Evolutionary conservation across 176 grass and related monocot genomes (phyloP), one percentile per base, ranked within the genome.

Genomic region (Raddia distichophylla): DNA sequence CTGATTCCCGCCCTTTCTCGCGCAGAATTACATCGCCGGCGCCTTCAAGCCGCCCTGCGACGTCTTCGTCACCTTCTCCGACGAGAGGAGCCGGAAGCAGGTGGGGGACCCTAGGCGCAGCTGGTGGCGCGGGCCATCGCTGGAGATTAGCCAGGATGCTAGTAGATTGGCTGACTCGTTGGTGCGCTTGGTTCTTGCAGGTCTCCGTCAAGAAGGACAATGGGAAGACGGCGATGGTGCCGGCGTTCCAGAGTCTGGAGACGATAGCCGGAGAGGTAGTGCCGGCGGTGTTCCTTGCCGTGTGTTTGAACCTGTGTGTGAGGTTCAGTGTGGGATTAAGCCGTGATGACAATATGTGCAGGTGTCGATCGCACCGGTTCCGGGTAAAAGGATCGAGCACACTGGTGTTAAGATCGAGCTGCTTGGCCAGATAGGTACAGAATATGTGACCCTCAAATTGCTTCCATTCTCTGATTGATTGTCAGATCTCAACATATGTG

Each of bases 31-130:
- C 75, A 92, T 98, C 61, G 83, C 94, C 47, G 95, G 90, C 58
- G 95, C 92, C 15, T 98, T 98, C 86, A 94, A 98, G 74, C 81
- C 83, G 67, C 92, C 92, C 46, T 98, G 95, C 80, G 87, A 93
- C 77, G 87, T 93, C 80, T 85, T 87, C 43, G 84, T 98, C 64
- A 91, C 92, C 45, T 94, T 98, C 71, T 73, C 88, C 63, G 95
- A 98, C 69, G 95, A 91, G 56, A 93, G 82, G 78, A 86, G 64
- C 74, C 72, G 95, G 75, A 93, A 98, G 77, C 92, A 94, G 90
- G 92, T 98, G 75, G n/a, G 54, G 54, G 6, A 57, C 9, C 27
- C 80, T 45, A 60, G 15, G 2, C 79, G 44, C 64, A 61, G 43
- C 53, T 40, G 6, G 4, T 48, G 34, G 7, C 5, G 2, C 35